phyloP scores from a whole-genome alignment of 768 basidiomycete species.

The Psilocybe sp. region DNA sequence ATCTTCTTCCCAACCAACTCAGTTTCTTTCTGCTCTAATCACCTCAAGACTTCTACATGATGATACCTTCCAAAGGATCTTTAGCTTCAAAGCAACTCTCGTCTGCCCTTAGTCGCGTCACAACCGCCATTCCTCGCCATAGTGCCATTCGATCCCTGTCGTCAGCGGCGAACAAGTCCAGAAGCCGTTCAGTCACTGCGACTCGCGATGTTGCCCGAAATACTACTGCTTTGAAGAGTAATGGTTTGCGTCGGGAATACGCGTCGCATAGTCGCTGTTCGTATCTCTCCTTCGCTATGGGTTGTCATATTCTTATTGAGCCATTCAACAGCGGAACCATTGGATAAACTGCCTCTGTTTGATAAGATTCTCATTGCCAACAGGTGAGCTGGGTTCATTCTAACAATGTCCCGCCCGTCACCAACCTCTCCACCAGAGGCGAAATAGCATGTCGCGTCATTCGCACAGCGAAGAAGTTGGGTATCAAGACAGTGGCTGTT shows the following conservation, averaged over 20 bases:
- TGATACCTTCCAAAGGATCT: slow-evolving; percentile 38
- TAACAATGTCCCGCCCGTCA: neutral
- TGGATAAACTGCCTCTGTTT: slow-evolving; percentile 50
- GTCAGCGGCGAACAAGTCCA: neutral
- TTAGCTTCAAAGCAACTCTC: slow-evolving; percentile 24
- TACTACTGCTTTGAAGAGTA: no score
- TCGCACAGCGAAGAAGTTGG: slow-evolving; percentile 82
- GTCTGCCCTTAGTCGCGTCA: slow-evolving; percentile 16
- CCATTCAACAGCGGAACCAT: neutral
- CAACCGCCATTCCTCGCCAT: slow-evolving; percentile 6
- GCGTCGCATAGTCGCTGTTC: no score
- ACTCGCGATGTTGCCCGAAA: neutral
- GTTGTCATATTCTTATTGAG: neutral
- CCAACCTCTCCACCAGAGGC: slow-evolving; percentile 50
- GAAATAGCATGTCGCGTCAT: slow-evolving; percentile 97
- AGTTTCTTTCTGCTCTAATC: neutral
- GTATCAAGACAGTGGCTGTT: slow-evolving; percentile 89
- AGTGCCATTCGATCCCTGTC: slow-evolving; percentile 15
- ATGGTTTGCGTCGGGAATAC: no score
- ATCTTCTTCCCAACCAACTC: neutral
- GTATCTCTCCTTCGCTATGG: neutral
- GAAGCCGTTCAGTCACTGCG: neutral
- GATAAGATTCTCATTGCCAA: slow-evolving; percentile 94
- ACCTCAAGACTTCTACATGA: slow-evolving; percentile 6
- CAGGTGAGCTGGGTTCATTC: slow-evolving; percentile 41